phyloP scores from a whole-genome alignment of 495 filamentous ascomycete genomes.

The Durotheca rogersii region DNA sequence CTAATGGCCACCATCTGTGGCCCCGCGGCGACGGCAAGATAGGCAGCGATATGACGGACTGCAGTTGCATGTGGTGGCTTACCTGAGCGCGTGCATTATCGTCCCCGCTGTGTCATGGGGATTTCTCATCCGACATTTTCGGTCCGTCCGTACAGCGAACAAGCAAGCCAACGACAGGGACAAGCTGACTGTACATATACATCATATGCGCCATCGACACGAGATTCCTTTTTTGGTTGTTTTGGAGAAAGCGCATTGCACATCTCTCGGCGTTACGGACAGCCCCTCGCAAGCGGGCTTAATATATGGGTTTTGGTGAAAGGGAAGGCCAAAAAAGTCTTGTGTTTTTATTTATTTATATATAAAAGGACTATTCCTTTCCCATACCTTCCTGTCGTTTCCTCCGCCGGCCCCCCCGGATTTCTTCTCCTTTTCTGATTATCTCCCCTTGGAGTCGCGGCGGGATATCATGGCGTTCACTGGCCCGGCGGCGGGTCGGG shows the following conservation, averaged over 20 bases:
- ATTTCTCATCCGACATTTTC: conserved; percentile 10
- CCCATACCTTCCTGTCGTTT: too few relatives aligned
- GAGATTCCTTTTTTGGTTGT: too few relatives aligned
- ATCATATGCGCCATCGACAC: conserved; percentile 11
- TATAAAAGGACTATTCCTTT: too few relatives aligned
- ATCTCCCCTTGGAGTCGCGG: too few relatives aligned
- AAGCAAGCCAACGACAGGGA: too few relatives aligned
- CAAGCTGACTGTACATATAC: conserved; percentile 28
- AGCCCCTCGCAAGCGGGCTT: conserved; percentile 1
- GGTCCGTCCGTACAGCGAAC: conserved; percentile 12
- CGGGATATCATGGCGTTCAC: too few relatives aligned
- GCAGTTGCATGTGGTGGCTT: conserved; percentile 42
- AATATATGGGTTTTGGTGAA: too few relatives aligned
- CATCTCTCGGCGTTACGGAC: conserved; percentile 28
- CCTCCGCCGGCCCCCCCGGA: too few relatives aligned
- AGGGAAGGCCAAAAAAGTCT: too few relatives aligned
- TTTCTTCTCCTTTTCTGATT: too few relatives aligned
- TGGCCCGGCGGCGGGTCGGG: too few relatives aligned
- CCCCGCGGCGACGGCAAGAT: conserved; percentile 4
- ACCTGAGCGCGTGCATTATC: conserved; percentile 13
- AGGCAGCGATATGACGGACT: conserved; percentile 34
- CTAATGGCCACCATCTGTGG: conserved; percentile 3
- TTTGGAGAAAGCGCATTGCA: conserved; percentile 16
- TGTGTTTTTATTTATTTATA: too few relatives aligned
- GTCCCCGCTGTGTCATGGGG: neutral